These are phyloP conservation scores for Colletotrichum sp. DNA, from an alignment of 2,329 filamentous ascomycete species.

Conservation along the genomic window DNA sequence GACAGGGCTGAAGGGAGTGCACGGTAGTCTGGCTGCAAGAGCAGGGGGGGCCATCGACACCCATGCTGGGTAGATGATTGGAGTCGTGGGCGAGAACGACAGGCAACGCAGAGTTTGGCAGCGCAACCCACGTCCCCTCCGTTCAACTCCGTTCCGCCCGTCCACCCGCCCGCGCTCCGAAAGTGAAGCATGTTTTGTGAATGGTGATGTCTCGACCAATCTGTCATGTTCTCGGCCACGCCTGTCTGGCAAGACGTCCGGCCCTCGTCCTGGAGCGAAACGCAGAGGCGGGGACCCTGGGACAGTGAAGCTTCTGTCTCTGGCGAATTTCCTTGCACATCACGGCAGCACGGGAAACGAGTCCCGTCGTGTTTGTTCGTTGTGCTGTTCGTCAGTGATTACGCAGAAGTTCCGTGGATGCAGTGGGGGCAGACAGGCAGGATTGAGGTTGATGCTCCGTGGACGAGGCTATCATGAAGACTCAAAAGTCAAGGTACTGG, in stretches of 20 bases:
- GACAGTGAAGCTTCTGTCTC: neutral
- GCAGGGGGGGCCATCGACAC: neutral
- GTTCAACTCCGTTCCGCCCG: neutral
- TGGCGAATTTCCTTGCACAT: neutral
- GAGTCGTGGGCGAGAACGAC: neutral
- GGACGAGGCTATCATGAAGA: neutral
- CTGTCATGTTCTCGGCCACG: neutral
- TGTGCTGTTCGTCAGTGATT: neutral
- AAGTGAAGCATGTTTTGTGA: neutral
- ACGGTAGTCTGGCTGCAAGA: neutral
- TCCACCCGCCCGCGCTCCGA: neutral
- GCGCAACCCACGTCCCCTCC: neutral
- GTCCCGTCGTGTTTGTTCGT: neutral
- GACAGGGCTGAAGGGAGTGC: neutral
- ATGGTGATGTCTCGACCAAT: neutral
- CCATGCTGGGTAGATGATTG: neutral
- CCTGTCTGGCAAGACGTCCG: neutral
- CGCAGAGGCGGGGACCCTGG: neutral
- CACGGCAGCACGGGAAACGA: neutral
- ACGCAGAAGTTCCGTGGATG: neutral
- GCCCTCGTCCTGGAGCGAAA: slow-evolving; percentile 6
- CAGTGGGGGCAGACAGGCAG: neutral
- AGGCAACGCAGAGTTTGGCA: neutral
- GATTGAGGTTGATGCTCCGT: neutral
- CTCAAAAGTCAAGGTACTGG: neutral